These are phyloP conservation scores for Corymbia maculata DNA, from an alignment of 345 rosid genomes.

Conservation along the genomic window DNA sequence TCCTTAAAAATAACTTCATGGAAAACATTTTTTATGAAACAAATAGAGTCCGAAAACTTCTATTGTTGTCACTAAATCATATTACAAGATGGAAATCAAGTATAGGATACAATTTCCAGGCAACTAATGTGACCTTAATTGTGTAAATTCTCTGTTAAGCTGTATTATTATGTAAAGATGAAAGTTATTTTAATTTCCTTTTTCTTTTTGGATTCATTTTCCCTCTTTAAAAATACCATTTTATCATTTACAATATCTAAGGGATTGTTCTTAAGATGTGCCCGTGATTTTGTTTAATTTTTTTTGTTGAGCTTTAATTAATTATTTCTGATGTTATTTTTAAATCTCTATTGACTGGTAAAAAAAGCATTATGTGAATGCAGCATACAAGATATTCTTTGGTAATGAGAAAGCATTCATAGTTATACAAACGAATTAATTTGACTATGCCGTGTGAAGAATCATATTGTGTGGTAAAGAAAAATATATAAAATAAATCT, in stretches of 20 bases:
- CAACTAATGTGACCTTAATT: neutral
- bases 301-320: neutral
- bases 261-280: neutral
- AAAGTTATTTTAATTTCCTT: neutral
- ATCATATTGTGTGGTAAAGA: neutral
- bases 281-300: neutral
- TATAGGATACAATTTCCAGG: neutral
- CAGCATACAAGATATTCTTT: neutral
- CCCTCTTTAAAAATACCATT: neutral
- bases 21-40: neutral
- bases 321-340: neutral
- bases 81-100: neutral
- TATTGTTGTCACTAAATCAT: accelerated
- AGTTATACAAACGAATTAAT: neutral
- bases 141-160: neutral
- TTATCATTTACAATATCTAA: neutral
- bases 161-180: neutral
- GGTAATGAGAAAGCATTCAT: neutral
- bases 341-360: neutral
- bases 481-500: neutral
- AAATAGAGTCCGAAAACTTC: neutral
- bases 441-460: neutral
- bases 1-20: no score
- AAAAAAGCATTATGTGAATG: neutral
- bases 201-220: neutral